Evolutionary conservation across 1,284 basidiomycete species (phyloP).

Genomic region (Cutaneotrichosporon daszewskae): DNA sequence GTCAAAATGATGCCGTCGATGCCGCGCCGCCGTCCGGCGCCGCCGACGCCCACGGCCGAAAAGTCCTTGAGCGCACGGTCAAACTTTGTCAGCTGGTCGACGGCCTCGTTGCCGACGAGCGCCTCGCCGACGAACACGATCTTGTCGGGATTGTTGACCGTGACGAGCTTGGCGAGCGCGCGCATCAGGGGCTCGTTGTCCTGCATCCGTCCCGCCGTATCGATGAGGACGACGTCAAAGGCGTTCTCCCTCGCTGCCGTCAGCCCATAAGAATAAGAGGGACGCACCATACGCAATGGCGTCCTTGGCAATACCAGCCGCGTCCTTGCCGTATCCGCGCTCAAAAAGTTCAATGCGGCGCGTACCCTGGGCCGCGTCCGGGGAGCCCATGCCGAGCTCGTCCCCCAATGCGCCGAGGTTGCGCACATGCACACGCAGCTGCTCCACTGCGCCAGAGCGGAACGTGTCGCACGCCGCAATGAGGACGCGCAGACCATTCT

Average conservation of each 20-base stretch:
- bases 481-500: slow-evolving; percentile 85
- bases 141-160: slow-evolving; percentile 88
- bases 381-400: slow-evolving; percentile 52
- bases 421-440: slow-evolving; percentile 90
- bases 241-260: slow-evolving; percentile 67
- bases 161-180: slow-evolving; percentile 93
- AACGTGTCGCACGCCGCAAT: slow-evolving; percentile 99
- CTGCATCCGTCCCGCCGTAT: slow-evolving; percentile 98
- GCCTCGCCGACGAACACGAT: slow-evolving; percentile 95
- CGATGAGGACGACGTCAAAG: slow-evolving; percentile 91
- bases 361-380: slow-evolving; percentile 3
- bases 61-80: slow-evolving; percentile 86
- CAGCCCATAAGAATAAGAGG: not conserved
- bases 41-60: slow-evolving; percentile 49
- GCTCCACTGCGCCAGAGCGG: slow-evolving; percentile 95
- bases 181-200: slow-evolving; percentile 98
- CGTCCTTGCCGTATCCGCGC: slow-evolving; percentile 96
- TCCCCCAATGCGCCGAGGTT: slow-evolving; percentile 85
- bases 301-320: slow-evolving; percentile 93
- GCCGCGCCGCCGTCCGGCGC: slow-evolving; percentile 54
- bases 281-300: slow-evolving; percentile 77
- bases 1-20: slow-evolving; percentile 96
- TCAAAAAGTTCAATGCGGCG: slow-evolving; percentile 77
- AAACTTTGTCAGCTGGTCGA: slow-evolving; percentile 91
- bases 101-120: slow-evolving; percentile 91